These are phyloP conservation scores for Starmerella sp. DNA, from an alignment of 805 yeast species.

Conservation along the genomic window DNA sequence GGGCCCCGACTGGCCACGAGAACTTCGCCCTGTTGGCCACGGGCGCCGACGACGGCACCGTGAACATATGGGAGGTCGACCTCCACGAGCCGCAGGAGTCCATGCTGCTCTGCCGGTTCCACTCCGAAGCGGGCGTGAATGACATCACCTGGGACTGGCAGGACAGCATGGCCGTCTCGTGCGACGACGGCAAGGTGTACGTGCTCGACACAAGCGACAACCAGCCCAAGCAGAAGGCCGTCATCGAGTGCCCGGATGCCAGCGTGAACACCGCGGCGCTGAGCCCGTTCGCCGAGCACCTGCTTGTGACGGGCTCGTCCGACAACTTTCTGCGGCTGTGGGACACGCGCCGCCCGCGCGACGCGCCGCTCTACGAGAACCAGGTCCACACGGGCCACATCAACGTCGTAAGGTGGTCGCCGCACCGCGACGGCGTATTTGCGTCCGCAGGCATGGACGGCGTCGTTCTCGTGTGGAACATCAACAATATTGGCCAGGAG, in stretches of 20 bases:
- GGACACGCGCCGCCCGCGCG: constrained; percentile 53
- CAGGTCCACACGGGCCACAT: constrained; percentile 66
- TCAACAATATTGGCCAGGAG: constrained; percentile 68
- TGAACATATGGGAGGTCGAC: constrained; percentile 57
- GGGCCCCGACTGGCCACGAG: constrained; percentile 34
- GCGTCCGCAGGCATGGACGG: constrained; percentile 60
- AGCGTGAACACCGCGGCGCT: constrained; percentile 59
- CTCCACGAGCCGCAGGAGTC: constrained; percentile 12
- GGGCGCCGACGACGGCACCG: constrained; percentile 55
- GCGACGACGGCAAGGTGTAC: constrained; percentile 55
- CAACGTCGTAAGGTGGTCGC: constrained; percentile 66
- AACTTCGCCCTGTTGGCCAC: constrained; percentile 36
- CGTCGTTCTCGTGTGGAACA: constrained; percentile 71
- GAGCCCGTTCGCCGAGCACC: constrained; percentile 41
- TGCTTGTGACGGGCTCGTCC: constrained; percentile 38
- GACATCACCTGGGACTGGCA: constrained; percentile 51
- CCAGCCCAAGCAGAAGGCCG: constrained; percentile 30
- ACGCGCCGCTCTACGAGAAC: constrained; percentile 50
- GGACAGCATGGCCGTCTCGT: constrained; percentile 50
- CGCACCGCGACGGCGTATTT: constrained; percentile 61
- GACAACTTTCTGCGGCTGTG: constrained; percentile 50
- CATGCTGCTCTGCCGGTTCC: neutral
- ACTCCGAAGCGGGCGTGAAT: constrained; percentile 43
- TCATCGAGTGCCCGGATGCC: constrained; percentile 40
- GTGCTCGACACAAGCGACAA: constrained; percentile 32